Percentiles rank a stretch among this genome's conserved stretches.
These are phyloP conservation scores for Roridomyces roridus DNA, from an alignment of 768 basidiomycete genomes.

Conservation along the genomic window DNA sequence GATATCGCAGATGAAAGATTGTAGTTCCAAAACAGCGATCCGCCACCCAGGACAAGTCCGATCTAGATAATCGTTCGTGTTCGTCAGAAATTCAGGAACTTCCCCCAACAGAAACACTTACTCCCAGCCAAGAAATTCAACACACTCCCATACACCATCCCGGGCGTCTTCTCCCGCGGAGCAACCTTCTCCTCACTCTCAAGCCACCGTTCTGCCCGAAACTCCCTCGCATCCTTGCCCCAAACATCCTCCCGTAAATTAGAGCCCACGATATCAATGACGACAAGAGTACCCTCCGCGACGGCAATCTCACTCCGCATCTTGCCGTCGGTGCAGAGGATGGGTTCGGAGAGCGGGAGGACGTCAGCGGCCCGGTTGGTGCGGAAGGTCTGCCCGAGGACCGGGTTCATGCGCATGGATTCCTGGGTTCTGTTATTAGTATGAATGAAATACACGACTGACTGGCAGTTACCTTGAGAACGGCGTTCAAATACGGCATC, in stretches of 20 bases:
- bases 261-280: neutral
- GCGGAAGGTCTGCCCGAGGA: neutral
- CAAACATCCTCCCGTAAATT: neutral
- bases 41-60: neutral
- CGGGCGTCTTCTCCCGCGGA: neutral
- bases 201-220: neutral
- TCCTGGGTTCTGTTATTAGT: no score
- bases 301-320: neutral
- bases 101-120: neutral
- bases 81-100: neutral
- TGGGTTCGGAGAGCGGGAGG: neutral
- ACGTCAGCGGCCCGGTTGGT: neutral
- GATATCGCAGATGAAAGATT: neutral
- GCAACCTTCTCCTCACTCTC: no score
- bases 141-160: neutral
- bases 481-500: no score
- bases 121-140: neutral
- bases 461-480: no score
- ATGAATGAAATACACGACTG: no score
- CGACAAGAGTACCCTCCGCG: neutral
- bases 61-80: neutral
- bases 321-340: neutral
- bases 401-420: neutral
- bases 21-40: neutral
- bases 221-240: neutral